Evolutionary conservation across 371 early-diverging fungal genomes (phyloP), one percentile per base, ranked within the genome.

Genomic region (Mortierella sp.): DNA sequence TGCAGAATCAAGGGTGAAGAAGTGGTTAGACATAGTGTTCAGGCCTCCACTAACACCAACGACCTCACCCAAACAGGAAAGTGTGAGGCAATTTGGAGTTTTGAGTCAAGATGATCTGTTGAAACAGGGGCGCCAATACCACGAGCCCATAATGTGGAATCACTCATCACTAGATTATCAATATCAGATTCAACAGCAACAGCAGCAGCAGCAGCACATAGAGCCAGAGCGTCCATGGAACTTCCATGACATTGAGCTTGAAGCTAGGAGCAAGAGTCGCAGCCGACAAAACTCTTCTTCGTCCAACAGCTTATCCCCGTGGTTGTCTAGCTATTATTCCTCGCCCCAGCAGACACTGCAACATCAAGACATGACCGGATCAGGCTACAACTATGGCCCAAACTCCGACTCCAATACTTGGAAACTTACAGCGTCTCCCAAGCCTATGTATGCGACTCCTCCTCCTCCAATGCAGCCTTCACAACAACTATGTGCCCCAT

Each of bases 1-100:
- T 8, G 82, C 82, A 24, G 82, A 81, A 52, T 69, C 82, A 3
- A 71, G 76, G 36, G 82, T 81, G 38, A 75, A 70, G 53, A 81
- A 76, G 53, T 81, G 82, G 82, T 43, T 81, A 1, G 82, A 81
- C 16, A 28, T 50, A 2, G 82, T 81, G n/a, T 81, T 72, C 64
- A 58, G 70, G 33, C 82, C 82, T n/a, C 76, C 82, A 16, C 28
- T 81, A 52, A 70, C 76, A 10, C 82, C 82, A 0, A 70, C 76
- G 1, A 76, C 76, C 1, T 60, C 82, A 11, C 76, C 82, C 4
- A 73, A 75, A 32, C 82, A 72, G 24, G 76, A 72, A 47, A 70
- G 47, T 3, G 70, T 75, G 21, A 45, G 19, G 13, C 76, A 75
- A 58, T 75, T 81, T 71, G 67, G 65, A n/a, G 3, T 21, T 61